Conservation (phyloP, 2,329 filamentous ascomycete species). For the Grosmannia penicillata region DNA sequence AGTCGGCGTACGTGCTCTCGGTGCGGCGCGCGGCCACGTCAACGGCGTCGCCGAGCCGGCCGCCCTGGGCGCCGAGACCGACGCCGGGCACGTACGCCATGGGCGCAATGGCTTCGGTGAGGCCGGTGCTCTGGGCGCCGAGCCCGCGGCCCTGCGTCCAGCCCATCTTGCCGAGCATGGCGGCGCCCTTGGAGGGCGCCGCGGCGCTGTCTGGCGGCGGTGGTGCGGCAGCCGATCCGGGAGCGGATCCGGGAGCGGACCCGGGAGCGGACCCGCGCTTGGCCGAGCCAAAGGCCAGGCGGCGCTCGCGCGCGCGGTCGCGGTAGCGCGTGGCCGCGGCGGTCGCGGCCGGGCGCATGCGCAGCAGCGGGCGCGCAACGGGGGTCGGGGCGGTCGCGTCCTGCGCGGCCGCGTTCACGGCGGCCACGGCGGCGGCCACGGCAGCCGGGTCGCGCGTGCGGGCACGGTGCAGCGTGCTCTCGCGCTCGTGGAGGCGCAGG, state of each 20-base stretch:
- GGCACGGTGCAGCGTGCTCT: slow-evolving; percentile 25
- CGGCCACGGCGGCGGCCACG: slow-evolving; percentile 15
- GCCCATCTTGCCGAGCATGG: slow-evolving; percentile 58
- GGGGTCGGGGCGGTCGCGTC: slow-evolving; percentile 3
- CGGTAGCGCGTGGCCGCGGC: slow-evolving; percentile 29
- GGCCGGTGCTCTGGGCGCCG: slow-evolving; percentile 46
- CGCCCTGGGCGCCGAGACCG: slow-evolving; percentile 53
- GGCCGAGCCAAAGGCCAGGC: slow-evolving; percentile 46
- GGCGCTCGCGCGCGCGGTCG: slow-evolving; percentile 54
- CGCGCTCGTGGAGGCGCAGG: slow-evolving; percentile 27
- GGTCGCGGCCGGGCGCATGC: slow-evolving; percentile 6
- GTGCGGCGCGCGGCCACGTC: slow-evolving; percentile 49
- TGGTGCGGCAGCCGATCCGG: slow-evolving; percentile 18
- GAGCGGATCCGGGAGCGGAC: too few relatives aligned
- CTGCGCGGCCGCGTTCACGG: slow-evolving; percentile 16
- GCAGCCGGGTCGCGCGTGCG: slow-evolving; percentile 13
- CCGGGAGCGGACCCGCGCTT: slow-evolving; percentile 40
- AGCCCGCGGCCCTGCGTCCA: slow-evolving; percentile 52
- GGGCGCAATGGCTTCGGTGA: slow-evolving; percentile 48
- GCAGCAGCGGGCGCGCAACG: slow-evolving; percentile 3
- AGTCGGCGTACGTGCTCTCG: slow-evolving; percentile 39
- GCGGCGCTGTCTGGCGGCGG: slow-evolving; percentile 21
- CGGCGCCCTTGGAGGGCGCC: slow-evolving; percentile 45
- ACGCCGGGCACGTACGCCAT: slow-evolving; percentile 53
- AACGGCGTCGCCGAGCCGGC: slow-evolving; percentile 53